Evolutionary conservation across 352 stramenopile genomes (phyloP).

Genomic region (Globisporangium recalcitrans): DNA sequence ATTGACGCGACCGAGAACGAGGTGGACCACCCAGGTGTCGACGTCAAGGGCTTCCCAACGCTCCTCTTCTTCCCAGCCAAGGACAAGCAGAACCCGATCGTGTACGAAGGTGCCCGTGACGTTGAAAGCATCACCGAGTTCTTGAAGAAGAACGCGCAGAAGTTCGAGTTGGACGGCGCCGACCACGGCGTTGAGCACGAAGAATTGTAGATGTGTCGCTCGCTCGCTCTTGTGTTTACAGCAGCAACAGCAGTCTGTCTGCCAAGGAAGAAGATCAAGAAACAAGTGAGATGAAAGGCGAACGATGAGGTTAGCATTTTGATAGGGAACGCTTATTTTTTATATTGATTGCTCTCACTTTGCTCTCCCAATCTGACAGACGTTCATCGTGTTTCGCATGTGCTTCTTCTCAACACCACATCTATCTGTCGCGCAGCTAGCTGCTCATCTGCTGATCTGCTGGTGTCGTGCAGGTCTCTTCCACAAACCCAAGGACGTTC

Average conservation of each 20-base stretch:
- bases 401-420: background rate
- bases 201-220: constrained; percentile 38
- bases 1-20: constrained; percentile 96
- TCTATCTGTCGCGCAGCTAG: no score
- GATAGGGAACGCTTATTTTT: constrained; percentile 12
- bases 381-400: background rate
- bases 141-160: constrained; percentile 85
- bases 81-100: constrained; percentile 81
- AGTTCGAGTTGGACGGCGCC: constrained; percentile 66
- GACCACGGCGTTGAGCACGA: constrained; percentile 61
- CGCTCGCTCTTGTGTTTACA: background rate
- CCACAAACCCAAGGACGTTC: constrained; percentile 8
- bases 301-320: constrained; percentile 10
- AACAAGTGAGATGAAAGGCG: constrained; percentile 4
- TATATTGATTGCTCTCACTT: constrained; percentile 12
- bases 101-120: constrained; percentile 82
- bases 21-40: constrained; percentile 86
- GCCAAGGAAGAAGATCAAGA: background rate
- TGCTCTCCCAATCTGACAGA: background rate
- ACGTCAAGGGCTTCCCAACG: constrained; percentile 93
- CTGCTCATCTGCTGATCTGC: no score
- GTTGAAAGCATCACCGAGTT: constrained; percentile 83
- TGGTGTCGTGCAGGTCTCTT: background rate
- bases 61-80: constrained; percentile 93
- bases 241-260: background rate